Percentiles rank a stretch among this genome's conserved stretches.
Evolutionary conservation across 1,284 basidiomycete genomes (phyloP).

Genomic region (Fomitiporia mediterranea): DNA sequence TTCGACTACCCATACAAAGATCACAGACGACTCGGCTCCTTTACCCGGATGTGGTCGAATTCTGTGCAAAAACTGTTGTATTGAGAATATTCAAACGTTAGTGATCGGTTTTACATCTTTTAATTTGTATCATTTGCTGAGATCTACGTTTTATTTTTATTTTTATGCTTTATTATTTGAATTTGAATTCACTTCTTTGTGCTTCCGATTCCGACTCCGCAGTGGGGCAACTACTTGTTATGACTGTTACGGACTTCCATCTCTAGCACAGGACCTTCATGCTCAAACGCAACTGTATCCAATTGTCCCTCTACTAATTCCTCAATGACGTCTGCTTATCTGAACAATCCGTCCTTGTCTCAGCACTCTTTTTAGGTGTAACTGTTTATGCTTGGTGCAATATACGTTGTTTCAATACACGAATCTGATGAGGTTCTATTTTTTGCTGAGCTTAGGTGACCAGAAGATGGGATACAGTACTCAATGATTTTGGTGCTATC

Average conservation of each 20-base stretch:
- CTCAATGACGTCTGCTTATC: slow-evolving; percentile 10
- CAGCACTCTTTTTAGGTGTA: not conserved
- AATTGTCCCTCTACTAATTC: slow-evolving; percentile 6
- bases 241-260: slow-evolving; percentile 22
- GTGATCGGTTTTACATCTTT: too few species aligned
- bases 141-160: slow-evolving; percentile 19
- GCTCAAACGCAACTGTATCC: not conserved
- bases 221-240: slow-evolving; percentile 22
- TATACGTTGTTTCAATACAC: too few species aligned
- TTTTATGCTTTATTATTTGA: not conserved
- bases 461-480: too few species aligned
- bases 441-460: too few species aligned
- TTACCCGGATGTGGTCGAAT: slow-evolving; percentile 30
- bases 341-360: not conserved
- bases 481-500: too few species aligned
- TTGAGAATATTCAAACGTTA: slow-evolving; percentile 31
- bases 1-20: slow-evolving; percentile 6
- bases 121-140: not conserved
- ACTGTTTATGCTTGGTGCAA: too few species aligned
- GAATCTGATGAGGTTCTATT: too few species aligned
- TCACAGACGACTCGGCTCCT: slow-evolving; percentile 7
- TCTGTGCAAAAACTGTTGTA: slow-evolving; percentile 32
- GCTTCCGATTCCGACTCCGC: too few species aligned
- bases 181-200: too few species aligned
- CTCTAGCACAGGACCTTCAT: not conserved